Conservation (phyloP, 2,329 filamentous ascomycete genomes). For the Fusarium humuli region DNA sequence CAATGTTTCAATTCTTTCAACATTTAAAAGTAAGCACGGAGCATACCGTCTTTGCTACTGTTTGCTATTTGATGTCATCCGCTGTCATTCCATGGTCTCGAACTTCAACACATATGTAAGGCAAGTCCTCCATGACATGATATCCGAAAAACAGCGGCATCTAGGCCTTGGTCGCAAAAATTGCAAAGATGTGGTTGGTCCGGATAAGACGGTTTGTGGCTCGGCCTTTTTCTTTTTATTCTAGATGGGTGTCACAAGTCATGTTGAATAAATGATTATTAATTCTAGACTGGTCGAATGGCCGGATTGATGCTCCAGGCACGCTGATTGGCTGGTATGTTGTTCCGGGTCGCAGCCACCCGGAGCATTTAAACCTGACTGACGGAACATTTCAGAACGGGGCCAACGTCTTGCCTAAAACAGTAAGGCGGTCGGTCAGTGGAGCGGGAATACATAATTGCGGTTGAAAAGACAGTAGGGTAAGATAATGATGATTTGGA, state of each 20-base stretch:
- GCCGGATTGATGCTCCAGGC: accelerated
- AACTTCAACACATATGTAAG: neutral
- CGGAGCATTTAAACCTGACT: neutral
- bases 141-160: neutral
- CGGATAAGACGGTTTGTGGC: neutral
- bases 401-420: neutral
- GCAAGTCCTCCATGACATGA: neutral
- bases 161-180: neutral
- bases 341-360: neutral
- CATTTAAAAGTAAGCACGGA: neutral
- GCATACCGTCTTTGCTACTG: too few relatives aligned
- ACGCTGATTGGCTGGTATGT: neutral
- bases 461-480: neutral
- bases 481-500: neutral
- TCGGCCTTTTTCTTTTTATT: neutral
- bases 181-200: neutral
- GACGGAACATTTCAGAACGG: too few relatives aligned
- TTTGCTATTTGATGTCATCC: neutral
- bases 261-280: neutral
- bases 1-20: neutral
- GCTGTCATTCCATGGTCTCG: neutral
- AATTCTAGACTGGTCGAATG: neutral
- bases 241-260: neutral
- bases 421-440: neutral
- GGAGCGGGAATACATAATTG: neutral